Evolutionary conservation across 2,329 filamentous ascomycete genomes (phyloP).

Genomic region (Fusarium protoensiforme): DNA sequence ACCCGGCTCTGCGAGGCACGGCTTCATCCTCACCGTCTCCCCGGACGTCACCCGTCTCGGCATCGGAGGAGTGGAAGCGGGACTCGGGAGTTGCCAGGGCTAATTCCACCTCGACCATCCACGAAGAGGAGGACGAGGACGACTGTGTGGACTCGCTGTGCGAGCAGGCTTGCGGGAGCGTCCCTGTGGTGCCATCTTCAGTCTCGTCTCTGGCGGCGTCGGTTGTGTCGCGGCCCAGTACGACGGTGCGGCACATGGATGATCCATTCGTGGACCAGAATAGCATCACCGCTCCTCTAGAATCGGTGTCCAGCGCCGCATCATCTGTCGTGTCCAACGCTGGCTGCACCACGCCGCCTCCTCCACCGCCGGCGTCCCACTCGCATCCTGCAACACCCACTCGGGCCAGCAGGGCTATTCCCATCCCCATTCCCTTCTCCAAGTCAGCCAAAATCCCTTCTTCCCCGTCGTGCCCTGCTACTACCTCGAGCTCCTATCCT

Average conservation of each 20-base stretch:
- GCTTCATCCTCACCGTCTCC: slow-evolving; percentile 33
- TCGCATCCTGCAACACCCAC: slow-evolving; percentile 29
- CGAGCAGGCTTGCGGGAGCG: slow-evolving; percentile 6
- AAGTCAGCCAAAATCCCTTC: slow-evolving; percentile 26
- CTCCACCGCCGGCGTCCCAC: slow-evolving; percentile 28
- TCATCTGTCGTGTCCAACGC: slow-evolving; percentile 40
- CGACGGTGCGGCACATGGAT: slow-evolving; percentile 22
- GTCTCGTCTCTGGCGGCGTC: slow-evolving; percentile 30
- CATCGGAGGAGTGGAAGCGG: slow-evolving; percentile 59
- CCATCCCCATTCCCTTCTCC: slow-evolving; percentile 24
- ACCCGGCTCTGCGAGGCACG: slow-evolving; percentile 60
- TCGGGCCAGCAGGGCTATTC: slow-evolving; percentile 25
- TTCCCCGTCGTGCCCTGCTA: slow-evolving; percentile 24
- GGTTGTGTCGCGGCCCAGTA: slow-evolving; percentile 26
- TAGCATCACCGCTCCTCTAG: slow-evolving; percentile 37
- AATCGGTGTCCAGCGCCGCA: slow-evolving; percentile 32
- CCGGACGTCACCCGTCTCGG: slow-evolving; percentile 37
- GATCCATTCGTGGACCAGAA: slow-evolving; percentile 41
- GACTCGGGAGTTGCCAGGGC: slow-evolving; percentile 66
- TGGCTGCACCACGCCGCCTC: slow-evolving; percentile 35
- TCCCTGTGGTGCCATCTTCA: slow-evolving; percentile 20
- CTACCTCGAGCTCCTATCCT: slow-evolving; percentile 5
- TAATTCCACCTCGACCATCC: slow-evolving; percentile 52
- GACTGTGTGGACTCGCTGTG: slow-evolving; percentile 42
- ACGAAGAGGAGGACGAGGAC: slow-evolving; percentile 55